Evolutionary conservation across 2,329 filamentous ascomycete genomes (phyloP).

Genomic region (Eutypella sp.): DNA sequence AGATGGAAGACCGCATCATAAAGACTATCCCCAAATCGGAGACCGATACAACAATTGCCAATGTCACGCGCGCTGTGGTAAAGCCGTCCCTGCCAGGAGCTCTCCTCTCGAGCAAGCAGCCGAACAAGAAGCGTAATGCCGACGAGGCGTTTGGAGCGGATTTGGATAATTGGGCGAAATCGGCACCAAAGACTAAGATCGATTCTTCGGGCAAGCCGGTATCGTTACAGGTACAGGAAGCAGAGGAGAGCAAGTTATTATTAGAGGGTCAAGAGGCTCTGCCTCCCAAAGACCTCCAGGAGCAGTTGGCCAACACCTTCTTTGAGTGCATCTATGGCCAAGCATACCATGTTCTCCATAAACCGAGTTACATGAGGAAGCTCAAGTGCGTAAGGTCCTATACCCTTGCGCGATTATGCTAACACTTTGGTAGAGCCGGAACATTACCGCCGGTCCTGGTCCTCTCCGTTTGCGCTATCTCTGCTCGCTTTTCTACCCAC

Average conservation of each 20-base stretch:
- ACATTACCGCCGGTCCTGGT: conserved; percentile 84
- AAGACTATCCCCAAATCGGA: conserved; percentile 90
- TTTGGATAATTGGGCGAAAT: conserved; percentile 73
- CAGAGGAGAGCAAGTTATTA: conserved; percentile 71
- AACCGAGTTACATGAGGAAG: conserved; percentile 93
- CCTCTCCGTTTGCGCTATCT: conserved; percentile 89
- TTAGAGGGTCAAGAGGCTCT: conserved; percentile 78
- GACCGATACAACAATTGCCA: conserved; percentile 56
- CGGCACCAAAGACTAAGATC: conserved; percentile 45
- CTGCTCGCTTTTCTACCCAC: conserved; percentile 91
- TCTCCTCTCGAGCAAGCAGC: conserved; percentile 45
- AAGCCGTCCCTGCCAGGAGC: conserved; percentile 67
- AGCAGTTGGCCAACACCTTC: conserved; percentile 89
- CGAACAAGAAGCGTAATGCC: conserved; percentile 71
- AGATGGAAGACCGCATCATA: conserved; percentile 97
- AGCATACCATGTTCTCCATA: conserved; percentile 89
- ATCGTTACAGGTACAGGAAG: conserved; percentile 54
- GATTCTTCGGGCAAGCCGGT: conserved; percentile 45
- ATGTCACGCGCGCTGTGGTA: conserved; percentile 74
- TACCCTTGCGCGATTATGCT: conserved; percentile 12
- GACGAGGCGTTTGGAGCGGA: conserved; percentile 85
- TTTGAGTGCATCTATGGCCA: conserved; percentile 96
- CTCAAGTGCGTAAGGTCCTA: conserved; percentile 50
- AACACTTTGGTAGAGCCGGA: conserved; percentile 50
- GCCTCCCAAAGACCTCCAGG: conserved; percentile 81